Percentiles rank a stretch among this genome's conserved stretches.
Evolutionary conservation across 208 protist genomes (phyloP).

Genomic region (Strigomonas culicis): DNA sequence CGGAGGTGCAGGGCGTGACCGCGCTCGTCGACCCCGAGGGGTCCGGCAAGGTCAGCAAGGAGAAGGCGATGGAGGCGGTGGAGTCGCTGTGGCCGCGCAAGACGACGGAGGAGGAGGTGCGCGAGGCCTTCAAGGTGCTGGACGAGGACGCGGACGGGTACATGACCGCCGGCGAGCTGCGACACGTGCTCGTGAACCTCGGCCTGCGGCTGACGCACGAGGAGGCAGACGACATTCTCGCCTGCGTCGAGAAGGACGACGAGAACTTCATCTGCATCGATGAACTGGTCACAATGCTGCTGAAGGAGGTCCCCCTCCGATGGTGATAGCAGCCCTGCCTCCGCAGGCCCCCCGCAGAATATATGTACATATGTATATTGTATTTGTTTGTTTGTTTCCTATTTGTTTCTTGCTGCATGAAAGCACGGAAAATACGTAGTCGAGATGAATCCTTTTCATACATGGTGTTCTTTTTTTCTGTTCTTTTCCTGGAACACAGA

Average conservation of each 20-base stretch:
- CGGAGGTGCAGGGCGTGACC: slow-evolving; percentile 95
- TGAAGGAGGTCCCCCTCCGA: neutral
- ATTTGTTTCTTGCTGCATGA: neutral
- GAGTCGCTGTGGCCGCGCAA: slow-evolving; percentile 61
- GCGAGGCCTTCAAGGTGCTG: slow-evolving; percentile 93
- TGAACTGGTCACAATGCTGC: slow-evolving; percentile 74
- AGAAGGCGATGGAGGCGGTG: slow-evolving; percentile 64
- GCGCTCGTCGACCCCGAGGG: slow-evolving; percentile 95
- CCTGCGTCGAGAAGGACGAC: slow-evolving; percentile 76
- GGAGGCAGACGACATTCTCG: slow-evolving; percentile 83
- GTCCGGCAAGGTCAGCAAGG: slow-evolving; percentile 93
- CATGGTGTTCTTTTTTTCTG: slow-evolving; percentile 13
- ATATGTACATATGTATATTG: neutral
- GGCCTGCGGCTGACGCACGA: slow-evolving; percentile 88
- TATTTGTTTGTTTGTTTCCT: neutral
- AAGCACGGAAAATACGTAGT: neutral
- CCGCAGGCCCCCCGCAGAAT: neutral
- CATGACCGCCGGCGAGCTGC: slow-evolving; percentile 91
- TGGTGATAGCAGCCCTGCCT: neutral
- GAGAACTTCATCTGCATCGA: slow-evolving; percentile 84
- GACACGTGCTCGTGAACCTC: slow-evolving; percentile 92
- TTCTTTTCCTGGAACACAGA: neutral
- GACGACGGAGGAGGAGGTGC: slow-evolving; percentile 84
- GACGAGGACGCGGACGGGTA: slow-evolving; percentile 93
- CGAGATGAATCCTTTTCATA: slow-evolving; percentile 11